Evolutionary conservation across 1,284 basidiomycete genomes (phyloP).

Genomic region (Ganoderma lucidum): DNA sequence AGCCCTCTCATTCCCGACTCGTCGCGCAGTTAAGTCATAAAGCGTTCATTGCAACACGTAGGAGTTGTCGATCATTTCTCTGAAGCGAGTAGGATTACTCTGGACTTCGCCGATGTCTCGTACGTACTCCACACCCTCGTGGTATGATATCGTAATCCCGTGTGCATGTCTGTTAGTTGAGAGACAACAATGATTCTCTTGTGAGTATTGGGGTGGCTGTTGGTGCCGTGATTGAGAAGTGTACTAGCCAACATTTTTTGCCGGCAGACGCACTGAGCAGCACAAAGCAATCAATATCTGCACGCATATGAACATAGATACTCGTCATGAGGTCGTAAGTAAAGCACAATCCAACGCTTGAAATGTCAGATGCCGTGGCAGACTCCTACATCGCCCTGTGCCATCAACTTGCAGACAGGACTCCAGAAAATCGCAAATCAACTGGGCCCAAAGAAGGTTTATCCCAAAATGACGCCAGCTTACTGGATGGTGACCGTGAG

Average conservation of each 20-base stretch:
- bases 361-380: slow-evolving; percentile 12
- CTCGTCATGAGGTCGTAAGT: slow-evolving; percentile 5
- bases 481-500: slow-evolving; percentile 51
- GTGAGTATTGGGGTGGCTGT: not conserved
- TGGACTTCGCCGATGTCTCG: not conserved
- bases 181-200: not conserved
- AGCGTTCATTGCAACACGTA: not conserved
- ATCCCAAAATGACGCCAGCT: not conserved
- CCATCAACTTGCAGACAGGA: not conserved
- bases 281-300: not conserved
- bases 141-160: not conserved
- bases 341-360: not conserved
- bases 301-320: slow-evolving; percentile 4
- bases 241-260: not conserved
- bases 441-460: not conserved
- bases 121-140: not conserved
- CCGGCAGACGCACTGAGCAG: not conserved
- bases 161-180: not conserved
- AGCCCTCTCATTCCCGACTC: not conserved
- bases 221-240: not conserved
- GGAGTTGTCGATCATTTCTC: not conserved
- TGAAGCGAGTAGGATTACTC: not conserved
- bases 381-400: not conserved
- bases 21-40: not conserved
- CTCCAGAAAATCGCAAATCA: not conserved